Conservation (phyloP, 768 basidiomycete genomes). For the Boletus barrowsii region DNA sequence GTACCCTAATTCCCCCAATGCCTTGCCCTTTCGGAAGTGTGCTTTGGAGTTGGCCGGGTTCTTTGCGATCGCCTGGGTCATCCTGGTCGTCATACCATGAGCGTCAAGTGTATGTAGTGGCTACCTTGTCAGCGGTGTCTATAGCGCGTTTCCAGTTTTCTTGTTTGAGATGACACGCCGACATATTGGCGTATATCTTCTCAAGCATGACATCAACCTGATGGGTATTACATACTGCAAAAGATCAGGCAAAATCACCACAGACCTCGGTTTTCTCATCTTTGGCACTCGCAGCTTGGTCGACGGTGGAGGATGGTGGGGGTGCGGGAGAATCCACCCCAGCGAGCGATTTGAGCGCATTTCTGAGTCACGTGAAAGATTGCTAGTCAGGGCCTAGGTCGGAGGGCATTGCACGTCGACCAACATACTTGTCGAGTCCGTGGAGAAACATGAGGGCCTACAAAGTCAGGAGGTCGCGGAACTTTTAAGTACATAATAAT, state of each 20-base stretch:
- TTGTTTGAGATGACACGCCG: conserved; percentile 78
- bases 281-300: conserved; percentile 31
- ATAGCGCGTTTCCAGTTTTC: conserved; percentile 75
- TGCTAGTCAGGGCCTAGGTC: conserved; percentile 1
- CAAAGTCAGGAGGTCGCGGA: not conserved
- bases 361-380: conserved; percentile 35
- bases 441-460: conserved; percentile 71
- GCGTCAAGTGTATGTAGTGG: not conserved
- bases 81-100: not conserved
- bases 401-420: not conserved
- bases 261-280: conserved; percentile 68
- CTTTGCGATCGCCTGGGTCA: conserved; percentile 61
- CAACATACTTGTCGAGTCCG: conserved; percentile 72
- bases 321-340: conserved; percentile 32
- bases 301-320: conserved; percentile 17
- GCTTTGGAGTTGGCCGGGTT: conserved; percentile 79
- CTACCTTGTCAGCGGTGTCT: conserved; percentile 79
- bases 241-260: not conserved
- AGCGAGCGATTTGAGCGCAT: conserved; percentile 48
- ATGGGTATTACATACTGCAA: not conserved
- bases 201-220: conserved; percentile 75
- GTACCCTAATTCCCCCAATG: conserved; percentile 70
- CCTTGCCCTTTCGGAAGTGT: conserved; percentile 78
- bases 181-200: conserved; percentile 84
- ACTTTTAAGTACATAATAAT: not conserved